phyloP scores from a whole-genome alignment of 2,329 filamentous ascomycete species.

The Emmonsiellopsis sp. region DNA sequence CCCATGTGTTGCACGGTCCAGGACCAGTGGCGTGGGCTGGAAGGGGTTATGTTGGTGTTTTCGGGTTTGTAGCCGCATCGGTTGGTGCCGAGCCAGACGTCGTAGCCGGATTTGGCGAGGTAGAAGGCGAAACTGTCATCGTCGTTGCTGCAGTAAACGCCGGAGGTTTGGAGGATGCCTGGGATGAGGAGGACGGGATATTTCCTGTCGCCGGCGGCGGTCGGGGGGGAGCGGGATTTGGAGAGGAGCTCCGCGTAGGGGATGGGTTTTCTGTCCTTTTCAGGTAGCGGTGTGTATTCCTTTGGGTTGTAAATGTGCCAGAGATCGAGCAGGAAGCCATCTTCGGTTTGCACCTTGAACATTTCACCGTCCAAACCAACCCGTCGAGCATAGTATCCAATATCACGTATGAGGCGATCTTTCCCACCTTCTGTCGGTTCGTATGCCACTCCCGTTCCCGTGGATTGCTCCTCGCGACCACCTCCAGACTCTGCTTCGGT shows the following conservation, averaged over 20 bases:
- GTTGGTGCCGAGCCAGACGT: slow-evolving; percentile 94
- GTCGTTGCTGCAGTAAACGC: slow-evolving; percentile 83
- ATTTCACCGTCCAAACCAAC: slow-evolving; percentile 80
- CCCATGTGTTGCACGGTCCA: slow-evolving; percentile 97
- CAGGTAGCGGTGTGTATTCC: slow-evolving; percentile 50
- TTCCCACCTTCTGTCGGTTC: slow-evolving; percentile 71
- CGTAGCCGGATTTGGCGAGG: slow-evolving; percentile 83
- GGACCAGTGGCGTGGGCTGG: slow-evolving; percentile 86
- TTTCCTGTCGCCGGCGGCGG: slow-evolving; percentile 40
- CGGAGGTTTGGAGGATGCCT: slow-evolving; percentile 76
- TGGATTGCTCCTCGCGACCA: slow-evolving; percentile 21
- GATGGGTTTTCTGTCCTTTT: neutral
- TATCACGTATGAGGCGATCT: slow-evolving; percentile 69
- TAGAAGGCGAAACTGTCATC: slow-evolving; percentile 86
- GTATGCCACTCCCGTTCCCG: slow-evolving; percentile 38
- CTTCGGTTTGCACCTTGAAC: slow-evolving; percentile 81
- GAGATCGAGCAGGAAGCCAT: slow-evolving; percentile 80
- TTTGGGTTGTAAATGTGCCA: slow-evolving; percentile 85
- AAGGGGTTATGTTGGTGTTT: slow-evolving; percentile 60
- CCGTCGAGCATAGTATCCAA: slow-evolving; percentile 75
- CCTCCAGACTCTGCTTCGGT: slow-evolving; percentile 30
- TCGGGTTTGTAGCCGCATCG: slow-evolving; percentile 75
- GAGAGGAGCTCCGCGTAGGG: neutral
- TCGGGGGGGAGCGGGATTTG: neutral
- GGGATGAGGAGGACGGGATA: slow-evolving; percentile 85